These are phyloP conservation scores for Cucurbita ficifolia DNA, from an alignment of 306 rosid genomes.

Conservation along the genomic window DNA sequence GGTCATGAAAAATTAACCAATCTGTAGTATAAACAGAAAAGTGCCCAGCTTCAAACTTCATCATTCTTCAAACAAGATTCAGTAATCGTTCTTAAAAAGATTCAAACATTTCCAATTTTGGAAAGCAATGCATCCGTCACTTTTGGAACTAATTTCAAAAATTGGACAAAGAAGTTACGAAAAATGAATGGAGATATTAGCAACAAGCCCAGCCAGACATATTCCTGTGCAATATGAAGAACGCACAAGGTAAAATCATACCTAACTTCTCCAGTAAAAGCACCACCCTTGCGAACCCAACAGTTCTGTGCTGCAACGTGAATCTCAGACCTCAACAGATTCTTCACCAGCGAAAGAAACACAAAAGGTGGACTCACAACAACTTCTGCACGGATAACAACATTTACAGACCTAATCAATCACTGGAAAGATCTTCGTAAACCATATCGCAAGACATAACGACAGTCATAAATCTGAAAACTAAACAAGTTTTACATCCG, in stretches of 20 bases:
- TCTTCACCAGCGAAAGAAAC: slow-evolving; percentile 57
- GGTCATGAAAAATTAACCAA: neutral
- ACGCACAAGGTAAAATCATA: slow-evolving; percentile 11
- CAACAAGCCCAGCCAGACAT: neutral
- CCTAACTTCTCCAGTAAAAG: slow-evolving; percentile 90
- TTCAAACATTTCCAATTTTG: neutral
- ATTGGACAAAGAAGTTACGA: neutral
- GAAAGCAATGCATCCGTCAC: neutral
- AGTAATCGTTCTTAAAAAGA: neutral
- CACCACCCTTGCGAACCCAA: slow-evolving; percentile 90
- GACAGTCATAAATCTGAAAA: neutral
- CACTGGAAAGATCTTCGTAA: neutral
- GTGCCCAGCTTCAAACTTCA: neutral
- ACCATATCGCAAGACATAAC: neutral
- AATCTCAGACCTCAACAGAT: slow-evolving; percentile 55
- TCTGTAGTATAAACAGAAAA: neutral
- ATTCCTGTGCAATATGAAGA: neutral
- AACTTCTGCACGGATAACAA: slow-evolving; percentile 43
- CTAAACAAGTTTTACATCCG: neutral
- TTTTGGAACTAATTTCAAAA: neutral
- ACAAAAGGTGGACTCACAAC: slow-evolving; percentile 90
- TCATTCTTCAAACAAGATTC: neutral
- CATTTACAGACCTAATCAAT: neutral
- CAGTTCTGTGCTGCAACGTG: slow-evolving; percentile 73
- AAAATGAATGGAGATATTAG: neutral